Evolutionary conservation across 2,329 filamentous ascomycete genomes (phyloP).

Genomic region (Aureobasidium pullulans): DNA sequence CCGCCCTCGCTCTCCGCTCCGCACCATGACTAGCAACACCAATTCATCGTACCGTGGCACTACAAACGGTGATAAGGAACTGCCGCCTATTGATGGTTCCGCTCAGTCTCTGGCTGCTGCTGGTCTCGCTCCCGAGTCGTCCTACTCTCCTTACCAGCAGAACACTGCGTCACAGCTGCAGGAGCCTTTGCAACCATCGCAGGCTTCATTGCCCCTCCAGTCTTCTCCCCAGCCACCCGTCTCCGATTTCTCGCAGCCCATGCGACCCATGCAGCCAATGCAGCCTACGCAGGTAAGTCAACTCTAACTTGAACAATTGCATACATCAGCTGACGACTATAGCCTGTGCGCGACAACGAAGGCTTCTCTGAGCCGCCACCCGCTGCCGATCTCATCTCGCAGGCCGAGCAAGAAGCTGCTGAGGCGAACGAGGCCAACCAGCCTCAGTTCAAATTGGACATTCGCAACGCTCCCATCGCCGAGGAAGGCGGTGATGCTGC

Average conservation of each 20-base stretch:
- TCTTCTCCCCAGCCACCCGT: constrained; percentile 10
- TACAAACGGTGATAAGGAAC: constrained; percentile 1
- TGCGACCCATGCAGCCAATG: neutral
- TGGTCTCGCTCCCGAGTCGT: constrained; percentile 11
- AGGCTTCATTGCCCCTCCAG: neutral
- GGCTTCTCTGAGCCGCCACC: constrained; percentile 67
- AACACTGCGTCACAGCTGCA: constrained; percentile 26
- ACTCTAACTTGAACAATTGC: constrained; percentile 3
- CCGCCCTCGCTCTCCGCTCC: constrained; percentile 25
- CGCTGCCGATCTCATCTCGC: constrained; percentile 54
- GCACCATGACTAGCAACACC: constrained; percentile 15
- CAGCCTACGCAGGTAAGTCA: neutral
- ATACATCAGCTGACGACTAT: neutral
- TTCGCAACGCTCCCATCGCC: constrained; percentile 67
- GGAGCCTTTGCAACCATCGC: constrained; percentile 23
- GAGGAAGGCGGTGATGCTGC: constrained; percentile 70
- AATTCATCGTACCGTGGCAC: neutral
- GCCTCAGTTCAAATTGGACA: constrained; percentile 68
- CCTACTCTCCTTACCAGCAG: constrained; percentile 22
- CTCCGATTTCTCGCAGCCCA: constrained; percentile 14
- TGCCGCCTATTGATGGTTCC: constrained; percentile 8
- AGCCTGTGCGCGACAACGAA: constrained; percentile 57
- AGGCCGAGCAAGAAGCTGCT: constrained; percentile 61
- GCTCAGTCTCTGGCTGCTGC: constrained; percentile 12
- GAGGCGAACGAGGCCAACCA: constrained; percentile 47